phyloP scores from a whole-genome alignment of 2,329 filamentous ascomycete genomes.

The Drechslera avenae region DNA sequence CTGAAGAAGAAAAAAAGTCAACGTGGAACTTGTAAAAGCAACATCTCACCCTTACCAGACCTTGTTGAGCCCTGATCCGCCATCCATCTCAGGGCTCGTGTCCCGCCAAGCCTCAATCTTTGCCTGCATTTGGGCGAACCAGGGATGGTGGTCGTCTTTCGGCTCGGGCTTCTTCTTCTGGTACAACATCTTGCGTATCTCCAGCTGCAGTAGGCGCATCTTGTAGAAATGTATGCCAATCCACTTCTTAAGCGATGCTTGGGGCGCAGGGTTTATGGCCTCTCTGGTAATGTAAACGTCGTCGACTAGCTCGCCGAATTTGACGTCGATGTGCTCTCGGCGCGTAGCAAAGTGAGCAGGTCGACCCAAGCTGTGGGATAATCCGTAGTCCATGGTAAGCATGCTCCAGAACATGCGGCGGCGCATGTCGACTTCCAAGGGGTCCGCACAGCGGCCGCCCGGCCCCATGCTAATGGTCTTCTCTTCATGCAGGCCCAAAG shows the following conservation, averaged over 20 bases:
- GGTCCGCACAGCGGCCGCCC: constrained; percentile 65
- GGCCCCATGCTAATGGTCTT: constrained; percentile 76
- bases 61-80: constrained; percentile 73
- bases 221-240: constrained; percentile 92
- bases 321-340: constrained; percentile 81
- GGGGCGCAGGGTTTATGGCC: constrained; percentile 72
- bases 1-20: no score
- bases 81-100: constrained; percentile 72
- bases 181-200: constrained; percentile 85
- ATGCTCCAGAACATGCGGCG: constrained; percentile 88
- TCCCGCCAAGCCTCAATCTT: constrained; percentile 82
- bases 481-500: constrained; percentile 85
- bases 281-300: constrained; percentile 81
- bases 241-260: constrained; percentile 79
- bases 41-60: constrained; percentile 66
- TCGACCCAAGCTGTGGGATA: constrained; percentile 86
- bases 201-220: constrained; percentile 84
- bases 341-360: constrained; percentile 83
- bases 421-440: constrained; percentile 85
- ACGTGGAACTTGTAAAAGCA: background rate
- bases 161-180: constrained; percentile 80
- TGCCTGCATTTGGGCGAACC: constrained; percentile 80
- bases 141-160: constrained; percentile 78
- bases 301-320: constrained; percentile 80
- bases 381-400: constrained; percentile 83